Evolutionary conservation across 202 grass and related monocot genomes (phyloP).

Genomic region (Alloteropsis angusta): DNA sequence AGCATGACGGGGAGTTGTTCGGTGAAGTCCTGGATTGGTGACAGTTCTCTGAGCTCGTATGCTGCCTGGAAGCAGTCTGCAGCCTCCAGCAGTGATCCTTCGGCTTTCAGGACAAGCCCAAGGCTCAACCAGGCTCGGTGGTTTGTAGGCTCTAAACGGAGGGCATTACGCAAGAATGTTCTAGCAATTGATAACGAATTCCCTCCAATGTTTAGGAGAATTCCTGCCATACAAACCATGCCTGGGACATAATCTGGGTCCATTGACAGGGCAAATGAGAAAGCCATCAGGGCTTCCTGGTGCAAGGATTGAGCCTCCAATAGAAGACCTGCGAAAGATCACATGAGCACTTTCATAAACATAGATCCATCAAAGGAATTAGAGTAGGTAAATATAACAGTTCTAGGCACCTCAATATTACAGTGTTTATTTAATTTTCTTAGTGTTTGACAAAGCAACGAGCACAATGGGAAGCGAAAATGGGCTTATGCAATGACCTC

Average conservation of each 20-base stretch:
- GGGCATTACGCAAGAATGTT: slow-evolving; percentile 63
- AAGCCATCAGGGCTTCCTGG: slow-evolving; percentile 59
- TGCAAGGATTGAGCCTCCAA: slow-evolving; percentile 72
- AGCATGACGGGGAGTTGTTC: slow-evolving; percentile 42
- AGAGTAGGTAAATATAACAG: background rate
- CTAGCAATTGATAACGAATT: slow-evolving; percentile 48
- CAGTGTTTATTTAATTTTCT: background rate
- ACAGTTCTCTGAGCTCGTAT: slow-evolving; percentile 68
- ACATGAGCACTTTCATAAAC: slow-evolving; percentile 1
- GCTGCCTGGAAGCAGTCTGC: slow-evolving; percentile 86
- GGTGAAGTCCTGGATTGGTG: slow-evolving; percentile 58
- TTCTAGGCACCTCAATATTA: background rate
- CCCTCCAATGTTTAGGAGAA: slow-evolving; percentile 59
- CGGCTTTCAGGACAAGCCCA: slow-evolving; percentile 58
- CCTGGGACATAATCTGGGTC: slow-evolving; percentile 70
- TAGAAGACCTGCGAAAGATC: slow-evolving; percentile 49
- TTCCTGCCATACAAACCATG: slow-evolving; percentile 76
- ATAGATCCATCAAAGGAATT: background rate
- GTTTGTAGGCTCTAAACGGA: slow-evolving; percentile 61
- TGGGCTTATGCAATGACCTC: too few relatives aligned
- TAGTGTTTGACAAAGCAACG: background rate
- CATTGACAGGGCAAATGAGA: slow-evolving; percentile 67
- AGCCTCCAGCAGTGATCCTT: slow-evolving; percentile 63
- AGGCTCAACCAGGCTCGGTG: slow-evolving; percentile 78
- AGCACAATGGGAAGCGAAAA: background rate